Evolutionary conservation across 306 rosid species (phyloP).

Genomic region (Quercus glauca): DNA sequence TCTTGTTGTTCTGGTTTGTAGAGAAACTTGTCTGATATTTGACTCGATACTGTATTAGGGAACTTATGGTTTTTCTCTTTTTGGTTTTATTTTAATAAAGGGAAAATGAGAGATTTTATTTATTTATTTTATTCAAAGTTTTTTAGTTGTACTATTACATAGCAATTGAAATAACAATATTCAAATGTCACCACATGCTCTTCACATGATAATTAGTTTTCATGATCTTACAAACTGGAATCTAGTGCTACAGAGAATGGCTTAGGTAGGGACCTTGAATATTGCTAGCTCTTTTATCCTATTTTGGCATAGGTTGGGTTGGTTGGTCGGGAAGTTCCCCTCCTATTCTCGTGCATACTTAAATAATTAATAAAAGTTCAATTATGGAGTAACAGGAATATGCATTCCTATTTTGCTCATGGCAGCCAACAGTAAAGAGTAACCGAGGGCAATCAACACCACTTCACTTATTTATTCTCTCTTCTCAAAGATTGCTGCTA

Average conservation of each 20-base stretch:
- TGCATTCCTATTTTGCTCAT: neutral
- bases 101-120: neutral
- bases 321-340: neutral
- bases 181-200: neutral
- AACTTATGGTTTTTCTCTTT: neutral
- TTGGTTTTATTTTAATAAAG: neutral
- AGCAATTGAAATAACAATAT: neutral
- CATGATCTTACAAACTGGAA: neutral
- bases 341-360: neutral
- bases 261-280: neutral
- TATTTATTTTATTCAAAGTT: neutral
- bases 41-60: neutral
- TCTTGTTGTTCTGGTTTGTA: slow-evolving; percentile 81
- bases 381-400: neutral
- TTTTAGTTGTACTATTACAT: neutral
- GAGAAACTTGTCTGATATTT: slow-evolving; percentile 6
- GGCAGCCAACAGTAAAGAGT: too few species aligned
- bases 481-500: neutral
- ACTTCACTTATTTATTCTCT: neutral
- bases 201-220: too few species aligned
- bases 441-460: too few species aligned
- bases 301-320: neutral
- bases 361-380: neutral
- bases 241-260: neutral
- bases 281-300: neutral